A percentile compares a stretch with the other conserved stretches of the same genome.
phyloP scores from a whole-genome alignment of 495 filamentous ascomycete species.

The Darksidea phi region DNA sequence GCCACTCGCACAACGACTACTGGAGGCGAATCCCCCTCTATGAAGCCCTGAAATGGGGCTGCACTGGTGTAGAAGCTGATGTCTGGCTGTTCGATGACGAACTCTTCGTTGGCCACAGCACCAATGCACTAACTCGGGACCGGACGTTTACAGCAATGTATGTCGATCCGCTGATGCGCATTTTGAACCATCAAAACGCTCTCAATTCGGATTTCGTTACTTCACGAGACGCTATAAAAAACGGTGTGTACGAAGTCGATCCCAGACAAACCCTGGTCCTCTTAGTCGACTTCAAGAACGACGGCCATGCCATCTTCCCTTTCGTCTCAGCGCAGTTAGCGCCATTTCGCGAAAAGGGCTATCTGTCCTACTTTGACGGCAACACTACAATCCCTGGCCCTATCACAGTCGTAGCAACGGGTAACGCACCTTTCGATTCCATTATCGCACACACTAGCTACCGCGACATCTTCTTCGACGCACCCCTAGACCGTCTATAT shows the following conservation, averaged over 20 bases:
- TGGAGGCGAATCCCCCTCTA: conserved; percentile 76
- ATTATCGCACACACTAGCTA: conserved; percentile 28
- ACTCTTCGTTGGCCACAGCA: conserved; percentile 49
- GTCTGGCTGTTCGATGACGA: conserved; percentile 67
- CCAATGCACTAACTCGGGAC: conserved; percentile 33
- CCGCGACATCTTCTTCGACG: conserved; percentile 40
- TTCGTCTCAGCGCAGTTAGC: conserved; percentile 36
- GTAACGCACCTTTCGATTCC: conserved; percentile 34
- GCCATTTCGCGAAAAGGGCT: conserved; percentile 37
- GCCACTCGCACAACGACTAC: conserved; percentile 90
- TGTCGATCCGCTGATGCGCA: conserved; percentile 39
- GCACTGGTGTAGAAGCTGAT: conserved; percentile 76
- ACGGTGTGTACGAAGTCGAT: conserved; percentile 41
- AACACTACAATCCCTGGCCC: conserved; percentile 16
- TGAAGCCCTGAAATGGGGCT: conserved; percentile 65
- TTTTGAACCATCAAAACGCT: conserved; percentile 39
- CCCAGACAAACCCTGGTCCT: conserved; percentile 40
- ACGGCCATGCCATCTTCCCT: conserved; percentile 33
- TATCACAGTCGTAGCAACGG: conserved; percentile 36
- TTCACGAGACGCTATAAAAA: conserved; percentile 8
- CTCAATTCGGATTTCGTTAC: conserved; percentile 22
- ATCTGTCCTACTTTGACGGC: conserved; percentile 37
- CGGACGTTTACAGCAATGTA: conserved; percentile 43
- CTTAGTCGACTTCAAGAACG: conserved; percentile 45
- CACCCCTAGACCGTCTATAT: conserved; percentile 28